Percentiles rank a stretch among this genome's conserved stretches.
phyloP scores from a whole-genome alignment of 345 rosid species.

The Nasturtium officinale region DNA sequence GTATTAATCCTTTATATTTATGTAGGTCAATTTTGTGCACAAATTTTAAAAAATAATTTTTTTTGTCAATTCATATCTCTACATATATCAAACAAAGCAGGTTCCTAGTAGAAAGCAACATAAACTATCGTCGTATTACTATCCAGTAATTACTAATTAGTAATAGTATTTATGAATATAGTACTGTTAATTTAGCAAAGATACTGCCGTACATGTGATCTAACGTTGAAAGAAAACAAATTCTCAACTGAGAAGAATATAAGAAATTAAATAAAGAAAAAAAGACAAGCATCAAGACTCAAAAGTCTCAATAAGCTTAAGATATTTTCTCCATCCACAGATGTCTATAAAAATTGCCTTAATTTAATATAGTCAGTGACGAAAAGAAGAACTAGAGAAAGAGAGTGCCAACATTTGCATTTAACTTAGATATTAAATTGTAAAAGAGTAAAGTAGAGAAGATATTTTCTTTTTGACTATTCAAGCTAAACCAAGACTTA shows the following conservation, averaged over 20 bases:
- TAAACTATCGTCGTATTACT: not conserved
- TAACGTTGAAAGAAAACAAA: constrained; percentile 34
- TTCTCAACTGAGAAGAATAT: constrained; percentile 12
- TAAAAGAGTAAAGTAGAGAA: not conserved
- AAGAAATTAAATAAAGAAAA: constrained; percentile 19
- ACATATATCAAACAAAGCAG: not conserved
- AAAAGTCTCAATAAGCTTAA: constrained; percentile 34
- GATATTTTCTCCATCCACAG: constrained; percentile 30
- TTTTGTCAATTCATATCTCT: not conserved
- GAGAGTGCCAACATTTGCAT: constrained; percentile 27
- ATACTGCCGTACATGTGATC: constrained; percentile 24
- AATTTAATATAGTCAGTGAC: constrained; percentile 19
- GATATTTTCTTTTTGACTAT: not conserved
- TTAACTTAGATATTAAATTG: constrained; percentile 7
- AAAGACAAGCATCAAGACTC: constrained; percentile 14
- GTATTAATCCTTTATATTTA: too few species aligned
- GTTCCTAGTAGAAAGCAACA: not conserved
- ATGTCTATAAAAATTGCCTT: constrained; percentile 22
- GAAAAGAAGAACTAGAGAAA: constrained; percentile 27
- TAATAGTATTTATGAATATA: too few species aligned
- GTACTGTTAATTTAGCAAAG: not conserved
- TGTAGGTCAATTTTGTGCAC: not conserved
- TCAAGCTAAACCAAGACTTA: not conserved
- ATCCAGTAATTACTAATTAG: not conserved
- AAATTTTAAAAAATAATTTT: not conserved